Evolutionary conservation across 225 moss, liverwort and hornwort species (phyloP), one percentile per base, ranked within the genome.

Genomic region (Pseudoscleropodium purum): DNA sequence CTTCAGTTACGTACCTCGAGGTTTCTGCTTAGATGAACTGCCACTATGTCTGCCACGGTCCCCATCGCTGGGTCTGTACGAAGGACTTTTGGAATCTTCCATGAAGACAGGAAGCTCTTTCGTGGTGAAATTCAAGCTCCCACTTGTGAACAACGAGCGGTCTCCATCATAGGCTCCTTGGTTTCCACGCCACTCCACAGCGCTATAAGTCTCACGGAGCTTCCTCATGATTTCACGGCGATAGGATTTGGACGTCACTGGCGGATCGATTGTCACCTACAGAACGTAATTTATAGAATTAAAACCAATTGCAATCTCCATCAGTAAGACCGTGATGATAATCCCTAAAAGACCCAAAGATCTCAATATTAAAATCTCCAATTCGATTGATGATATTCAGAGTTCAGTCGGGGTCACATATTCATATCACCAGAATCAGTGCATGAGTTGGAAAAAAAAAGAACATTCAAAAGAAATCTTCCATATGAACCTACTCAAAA

Each of bases 121-220:
- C 13, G 86, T 88, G 83, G 84, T 93, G 84, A 97, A 95, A 10
- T 87, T 63, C 51, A 98, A 86, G 23, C 90, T 52, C 10, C 97
- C 98, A 36, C 94, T 97, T 13, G 93, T 97, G 69, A 95, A 98
- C 20, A 98, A 66, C 26, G 95, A 92, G 64, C 95, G 96, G 89
- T 96, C 96, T 10, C 98, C 98, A 25, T 98, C 98, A 60, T 97
- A 98, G 3, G 97, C 97, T 25, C 95, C 96, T 36, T 85, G 92
- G 77, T 96, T 96, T 20, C 96, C 95, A 5, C 85, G 89, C 18
- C 95, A 91, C 77, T 94, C 93, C 36, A 65, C 79, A 61, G 81
- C 64, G 2, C 98, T 96, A 33, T 81, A 97, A 3, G 95, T 96
- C 54, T 95, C 95, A 3, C 92, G 95, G 7, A 98, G 89, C 88